Evolutionary conservation across 176 grass and related monocot genomes (phyloP).

Genomic region (Bonia amplexicaulis): DNA sequence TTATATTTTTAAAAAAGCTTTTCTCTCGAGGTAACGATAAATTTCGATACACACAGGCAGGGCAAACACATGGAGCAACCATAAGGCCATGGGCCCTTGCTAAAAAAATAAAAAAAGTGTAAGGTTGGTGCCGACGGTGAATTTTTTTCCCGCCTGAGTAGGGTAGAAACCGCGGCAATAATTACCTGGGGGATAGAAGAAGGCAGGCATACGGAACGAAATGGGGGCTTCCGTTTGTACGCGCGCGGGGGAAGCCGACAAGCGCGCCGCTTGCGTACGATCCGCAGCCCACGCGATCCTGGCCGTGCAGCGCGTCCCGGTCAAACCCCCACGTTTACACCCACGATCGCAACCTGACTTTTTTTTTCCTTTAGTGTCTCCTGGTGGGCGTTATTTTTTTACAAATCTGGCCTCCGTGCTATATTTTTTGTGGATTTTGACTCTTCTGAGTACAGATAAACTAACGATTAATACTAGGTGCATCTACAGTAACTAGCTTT

Average conservation of each 20-base stretch:
- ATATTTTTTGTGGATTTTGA: too few relatives aligned
- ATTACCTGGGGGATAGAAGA: not conserved
- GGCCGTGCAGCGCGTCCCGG: not conserved
- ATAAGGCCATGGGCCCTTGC: not conserved
- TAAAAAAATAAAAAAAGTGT: not conserved
- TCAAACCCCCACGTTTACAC: not conserved
- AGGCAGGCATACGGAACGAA: not conserved
- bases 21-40: too few relatives aligned
- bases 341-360: not conserved
- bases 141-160: not conserved
- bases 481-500: too few relatives aligned
- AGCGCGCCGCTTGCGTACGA: constrained; percentile 11
- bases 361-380: too few relatives aligned
- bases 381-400: too few relatives aligned
- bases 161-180: not conserved
- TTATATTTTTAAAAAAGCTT: too few relatives aligned
- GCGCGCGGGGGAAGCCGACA: not conserved
- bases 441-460: too few relatives aligned
- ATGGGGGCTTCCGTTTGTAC: not conserved
- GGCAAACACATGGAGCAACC: not conserved
- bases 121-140: not conserved
- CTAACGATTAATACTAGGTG: too few relatives aligned
- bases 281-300: not conserved
- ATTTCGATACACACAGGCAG: not conserved
- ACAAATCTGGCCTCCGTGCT: too few relatives aligned